These are phyloP conservation scores for Ogataea nakhonphanomensis DNA, from an alignment of 805 yeast genomes.

Conservation along the genomic window DNA sequence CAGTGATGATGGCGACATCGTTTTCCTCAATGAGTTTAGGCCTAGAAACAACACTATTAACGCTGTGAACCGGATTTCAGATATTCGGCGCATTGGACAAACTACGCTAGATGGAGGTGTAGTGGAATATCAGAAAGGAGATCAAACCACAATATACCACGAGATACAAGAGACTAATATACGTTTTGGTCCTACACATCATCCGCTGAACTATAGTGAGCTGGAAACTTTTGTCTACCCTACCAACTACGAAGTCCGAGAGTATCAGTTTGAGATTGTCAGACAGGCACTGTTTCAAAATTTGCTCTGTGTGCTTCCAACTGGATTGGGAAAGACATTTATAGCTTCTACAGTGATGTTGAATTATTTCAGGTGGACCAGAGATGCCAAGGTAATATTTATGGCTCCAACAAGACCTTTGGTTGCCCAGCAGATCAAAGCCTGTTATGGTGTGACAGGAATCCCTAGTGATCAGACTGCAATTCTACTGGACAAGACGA, in stretches of 20 bases:
- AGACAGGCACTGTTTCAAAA: slow-evolving; percentile 68
- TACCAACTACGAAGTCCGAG: slow-evolving; percentile 76
- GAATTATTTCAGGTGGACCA: slow-evolving; percentile 85
- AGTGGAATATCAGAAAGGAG: slow-evolving; percentile 12
- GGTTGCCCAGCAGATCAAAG: slow-evolving; percentile 94
- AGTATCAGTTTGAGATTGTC: slow-evolving; percentile 84
- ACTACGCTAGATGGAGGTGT: slow-evolving; percentile 25
- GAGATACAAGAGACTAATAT: slow-evolving; percentile 25
- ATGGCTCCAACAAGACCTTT: slow-evolving; percentile 97
- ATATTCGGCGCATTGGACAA: slow-evolving; percentile 21
- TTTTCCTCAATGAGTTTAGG: slow-evolving; percentile 11
- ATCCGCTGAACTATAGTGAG: slow-evolving; percentile 39
- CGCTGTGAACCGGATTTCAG: slow-evolving; percentile 22
- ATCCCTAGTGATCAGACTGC: slow-evolving; percentile 76
- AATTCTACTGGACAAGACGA: slow-evolving; percentile 55
- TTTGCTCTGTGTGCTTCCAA: slow-evolving; percentile 85
- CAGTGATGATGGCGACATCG: slow-evolving; percentile 26
- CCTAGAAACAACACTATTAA: not conserved
- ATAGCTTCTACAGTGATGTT: slow-evolving; percentile 93
- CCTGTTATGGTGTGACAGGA: slow-evolving; percentile 85
- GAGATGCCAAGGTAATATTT: slow-evolving; percentile 73
- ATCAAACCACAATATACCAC: slow-evolving; percentile 23
- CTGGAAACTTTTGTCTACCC: slow-evolving; percentile 70
- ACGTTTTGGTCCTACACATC: slow-evolving; percentile 43
- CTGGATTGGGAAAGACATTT: slow-evolving; percentile 96